Conservation (phyloP, 1,284 basidiomycete genomes). For the Farysia itapuensis region DNA sequence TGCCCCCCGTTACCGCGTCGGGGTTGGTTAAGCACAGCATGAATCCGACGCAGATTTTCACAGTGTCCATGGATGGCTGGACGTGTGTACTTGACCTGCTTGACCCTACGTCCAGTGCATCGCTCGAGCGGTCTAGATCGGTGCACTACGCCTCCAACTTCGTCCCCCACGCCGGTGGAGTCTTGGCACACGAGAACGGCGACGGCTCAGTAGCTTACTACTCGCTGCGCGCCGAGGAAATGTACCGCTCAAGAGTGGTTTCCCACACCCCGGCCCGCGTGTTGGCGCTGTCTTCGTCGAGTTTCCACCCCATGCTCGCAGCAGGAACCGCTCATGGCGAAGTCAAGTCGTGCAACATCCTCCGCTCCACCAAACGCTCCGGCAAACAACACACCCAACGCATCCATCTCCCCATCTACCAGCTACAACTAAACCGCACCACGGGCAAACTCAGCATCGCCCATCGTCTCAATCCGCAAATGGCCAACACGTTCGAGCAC, state of each 20-base stretch:
- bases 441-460: slow-evolving; percentile 7
- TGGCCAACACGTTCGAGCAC: slow-evolving; percentile 4
- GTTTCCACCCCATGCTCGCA: slow-evolving; percentile 20
- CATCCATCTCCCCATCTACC: slow-evolving; percentile 9
- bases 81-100: slow-evolving; percentile 1
- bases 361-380: slow-evolving; percentile 4
- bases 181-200: slow-evolving; percentile 20
- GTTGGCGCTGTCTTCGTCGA: neutral
- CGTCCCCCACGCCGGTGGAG: slow-evolving; percentile 1
- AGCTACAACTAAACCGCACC: slow-evolving; percentile 6
- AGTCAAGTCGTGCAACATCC: slow-evolving; percentile 16
- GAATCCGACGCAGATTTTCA: slow-evolving; percentile 6
- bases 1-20: slow-evolving; percentile 5
- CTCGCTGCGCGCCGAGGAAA: slow-evolving; percentile 10
- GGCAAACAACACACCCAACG: slow-evolving; percentile 1
- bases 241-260: slow-evolving; percentile 10
- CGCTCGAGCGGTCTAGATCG: slow-evolving; percentile 9
- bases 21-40: neutral
- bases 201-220: slow-evolving; percentile 17
- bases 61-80: slow-evolving; percentile 13
- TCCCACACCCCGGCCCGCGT: slow-evolving; percentile 5
- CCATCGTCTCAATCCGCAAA: slow-evolving; percentile 3
- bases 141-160: slow-evolving; percentile 14
- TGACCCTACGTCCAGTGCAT: neutral
- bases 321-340: slow-evolving; percentile 16